Evolutionary conservation across 1,284 basidiomycete genomes (phyloP), one percentile per base, ranked within the genome.

Genomic region (Pseudozyma hubeiensis): DNA sequence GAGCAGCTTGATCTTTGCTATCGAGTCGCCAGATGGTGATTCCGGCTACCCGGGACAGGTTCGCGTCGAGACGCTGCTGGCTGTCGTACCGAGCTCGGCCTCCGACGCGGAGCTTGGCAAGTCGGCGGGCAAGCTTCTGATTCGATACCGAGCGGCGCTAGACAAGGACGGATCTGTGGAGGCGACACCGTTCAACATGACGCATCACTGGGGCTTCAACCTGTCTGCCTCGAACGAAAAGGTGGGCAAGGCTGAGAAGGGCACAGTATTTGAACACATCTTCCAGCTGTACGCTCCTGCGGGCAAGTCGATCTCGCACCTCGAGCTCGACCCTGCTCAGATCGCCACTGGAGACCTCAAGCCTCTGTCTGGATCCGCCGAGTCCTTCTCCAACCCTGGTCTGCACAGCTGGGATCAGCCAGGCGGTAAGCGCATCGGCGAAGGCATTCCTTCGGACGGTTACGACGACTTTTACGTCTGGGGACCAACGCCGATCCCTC

Each of bases 151-250:
- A 10, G 79, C 81, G 5, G 53, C 65, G 4, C 47, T 82, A 24
- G 50, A 62, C 14, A 46, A 60, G 17, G 67, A 71, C 17, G 64
- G 60, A 7, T n/a, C 46, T 2, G 62, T 63, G 7, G 65, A 64
- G 37, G 71, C 71, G n/a, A 83, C 81, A 16, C 81, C 81, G 7
- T 55, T 83, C 63, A 83, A 82, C 57, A 45, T 83, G 34, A 80
- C 80, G n/a, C 81, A 83, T 39, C 81, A 83, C 61, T 83, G 81
- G 81, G 79, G 78, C 46, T 83, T 83, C 68, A 77, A 82, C 50
- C 56, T 83, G 13, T 60, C 57, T 8, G 64, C 78, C 0, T 75
- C 75, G 4, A 52, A 55, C 54, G 56, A 63, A 24, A 30, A 53
- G n/a, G 60, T 51, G 30, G 44, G 49, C 17, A 62, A 46, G 14